phyloP scores from a whole-genome alignment of 805 yeast species.

The Starmerella floricola region DNA sequence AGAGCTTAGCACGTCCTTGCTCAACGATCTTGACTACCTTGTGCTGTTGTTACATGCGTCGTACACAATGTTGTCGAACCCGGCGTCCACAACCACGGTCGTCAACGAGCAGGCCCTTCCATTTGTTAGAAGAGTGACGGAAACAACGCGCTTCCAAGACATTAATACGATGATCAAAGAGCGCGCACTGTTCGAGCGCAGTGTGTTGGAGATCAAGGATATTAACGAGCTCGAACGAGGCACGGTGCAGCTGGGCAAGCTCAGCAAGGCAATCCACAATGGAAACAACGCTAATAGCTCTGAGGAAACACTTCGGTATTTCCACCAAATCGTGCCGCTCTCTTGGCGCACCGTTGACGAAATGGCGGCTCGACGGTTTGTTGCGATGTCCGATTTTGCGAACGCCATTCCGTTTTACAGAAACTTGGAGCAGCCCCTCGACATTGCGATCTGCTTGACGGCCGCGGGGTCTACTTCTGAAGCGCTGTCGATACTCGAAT shows the following conservation, averaged over 20 bases:
- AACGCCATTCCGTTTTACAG: slow-evolving; percentile 85
- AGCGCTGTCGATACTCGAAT: slow-evolving; percentile 49
- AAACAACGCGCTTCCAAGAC: slow-evolving; percentile 30
- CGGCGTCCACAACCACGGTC: slow-evolving; percentile 48
- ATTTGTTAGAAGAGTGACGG: slow-evolving; percentile 58
- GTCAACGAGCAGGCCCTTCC: slow-evolving; percentile 78
- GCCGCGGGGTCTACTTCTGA: slow-evolving; percentile 61
- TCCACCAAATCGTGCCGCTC: slow-evolving; percentile 62
- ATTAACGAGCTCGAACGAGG: slow-evolving; percentile 90
- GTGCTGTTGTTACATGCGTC: slow-evolving; percentile 60
- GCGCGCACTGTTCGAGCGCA: slow-evolving; percentile 81
- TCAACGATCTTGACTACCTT: slow-evolving; percentile 48
- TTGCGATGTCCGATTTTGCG: slow-evolving; percentile 71
- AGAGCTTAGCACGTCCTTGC: slow-evolving; percentile 2
- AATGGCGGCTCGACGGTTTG: slow-evolving; percentile 69
- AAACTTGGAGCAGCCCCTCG: slow-evolving; percentile 60
- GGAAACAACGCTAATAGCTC: slow-evolving; percentile 29
- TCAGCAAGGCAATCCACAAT: slow-evolving; percentile 43
- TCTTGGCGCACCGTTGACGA: slow-evolving; percentile 82
- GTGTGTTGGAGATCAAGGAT: slow-evolving; percentile 64
- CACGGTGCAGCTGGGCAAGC: slow-evolving; percentile 77
- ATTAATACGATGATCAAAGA: slow-evolving; percentile 70
- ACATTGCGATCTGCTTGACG: slow-evolving; percentile 83
- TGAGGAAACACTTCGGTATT: slow-evolving; percentile 35
- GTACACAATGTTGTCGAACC: slow-evolving; percentile 55